Conservation (phyloP, 73 alveolate species). For the Symbiodinium pilosum region DNA sequence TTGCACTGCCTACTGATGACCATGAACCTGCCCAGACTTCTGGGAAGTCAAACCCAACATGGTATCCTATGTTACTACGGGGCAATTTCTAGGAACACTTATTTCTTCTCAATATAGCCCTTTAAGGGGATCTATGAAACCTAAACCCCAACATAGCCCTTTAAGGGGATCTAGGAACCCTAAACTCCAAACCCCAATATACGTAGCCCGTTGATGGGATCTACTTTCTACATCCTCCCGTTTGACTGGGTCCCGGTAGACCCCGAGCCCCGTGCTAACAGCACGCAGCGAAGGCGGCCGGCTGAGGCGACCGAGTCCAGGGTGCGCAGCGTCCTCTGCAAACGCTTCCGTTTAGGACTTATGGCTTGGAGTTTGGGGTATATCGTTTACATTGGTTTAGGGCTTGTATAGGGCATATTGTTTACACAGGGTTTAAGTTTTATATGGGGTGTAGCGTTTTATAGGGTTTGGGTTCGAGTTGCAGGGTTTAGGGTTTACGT, state of each 20-base stretch:
- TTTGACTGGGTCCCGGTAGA: no score
- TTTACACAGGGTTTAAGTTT: no score
- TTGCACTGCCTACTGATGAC: no score
- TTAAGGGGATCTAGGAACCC: not conserved
- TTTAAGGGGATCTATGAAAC: no score
- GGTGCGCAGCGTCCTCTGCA: not conserved
- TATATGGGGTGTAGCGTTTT: no score
- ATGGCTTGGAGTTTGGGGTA: not conserved
- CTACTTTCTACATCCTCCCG: no score
- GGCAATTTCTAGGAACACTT: no score
- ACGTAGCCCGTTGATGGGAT: not conserved
- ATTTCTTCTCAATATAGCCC: no score
- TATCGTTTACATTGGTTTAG: not conserved
- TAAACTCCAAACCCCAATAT: not conserved
- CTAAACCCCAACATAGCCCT: not conserved
- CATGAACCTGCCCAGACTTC: no score
- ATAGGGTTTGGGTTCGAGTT: not conserved
- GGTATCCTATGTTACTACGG: no score
- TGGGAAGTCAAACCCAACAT: no score
- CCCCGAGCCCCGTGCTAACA: not conserved
- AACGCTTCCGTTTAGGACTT: not conserved
- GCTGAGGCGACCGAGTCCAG: not conserved
- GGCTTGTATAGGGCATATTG: no score
- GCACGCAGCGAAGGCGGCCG: not conserved
- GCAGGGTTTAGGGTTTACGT: not conserved